A percentile compares a stretch with the other conserved stretches of the same genome.
Conservation (phyloP, 2,329 filamentous ascomycete species). For the Botryotinia globosa region DNA sequence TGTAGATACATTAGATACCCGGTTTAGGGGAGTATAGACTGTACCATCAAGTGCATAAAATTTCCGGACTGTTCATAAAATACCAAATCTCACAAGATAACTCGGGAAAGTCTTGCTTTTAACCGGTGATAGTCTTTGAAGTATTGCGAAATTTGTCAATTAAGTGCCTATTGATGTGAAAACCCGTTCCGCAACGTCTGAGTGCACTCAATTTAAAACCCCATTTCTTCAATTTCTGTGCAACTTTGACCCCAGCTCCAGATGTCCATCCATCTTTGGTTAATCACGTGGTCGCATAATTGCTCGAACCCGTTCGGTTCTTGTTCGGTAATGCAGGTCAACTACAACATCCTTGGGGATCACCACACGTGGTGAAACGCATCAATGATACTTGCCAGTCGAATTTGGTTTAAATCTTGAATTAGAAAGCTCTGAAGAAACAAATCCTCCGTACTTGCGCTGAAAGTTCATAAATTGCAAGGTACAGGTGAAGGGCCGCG, state of each 20-base stretch:
- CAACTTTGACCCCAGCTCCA: background rate
- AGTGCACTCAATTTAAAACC: background rate
- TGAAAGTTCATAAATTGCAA: background rate
- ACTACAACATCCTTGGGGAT: constrained; percentile 1
- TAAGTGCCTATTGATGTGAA: background rate
- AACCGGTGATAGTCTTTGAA: background rate
- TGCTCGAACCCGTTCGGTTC: background rate
- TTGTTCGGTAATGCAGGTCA: constrained; percentile 3
- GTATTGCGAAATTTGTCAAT: background rate
- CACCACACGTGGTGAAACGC: constrained; percentile 5
- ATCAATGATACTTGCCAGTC: constrained; percentile 14
- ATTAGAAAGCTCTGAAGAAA: background rate
- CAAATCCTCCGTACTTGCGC: background rate
- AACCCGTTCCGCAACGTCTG: background rate
- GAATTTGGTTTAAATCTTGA: background rate
- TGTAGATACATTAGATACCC: constrained; percentile 38
- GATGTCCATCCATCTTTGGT: background rate
- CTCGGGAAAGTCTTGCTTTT: background rate
- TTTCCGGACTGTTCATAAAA: constrained; percentile 16
- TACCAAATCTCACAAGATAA: constrained; percentile 30
- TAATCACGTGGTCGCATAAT: constrained; percentile 5
- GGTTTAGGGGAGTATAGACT: constrained; percentile 33
- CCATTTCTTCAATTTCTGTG: background rate
- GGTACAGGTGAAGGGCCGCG: background rate
- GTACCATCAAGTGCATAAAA: constrained; percentile 30